These are phyloP conservation scores for Mucor indicus DNA, from an alignment of 371 early-diverging fungal species.

Conservation along the genomic window DNA sequence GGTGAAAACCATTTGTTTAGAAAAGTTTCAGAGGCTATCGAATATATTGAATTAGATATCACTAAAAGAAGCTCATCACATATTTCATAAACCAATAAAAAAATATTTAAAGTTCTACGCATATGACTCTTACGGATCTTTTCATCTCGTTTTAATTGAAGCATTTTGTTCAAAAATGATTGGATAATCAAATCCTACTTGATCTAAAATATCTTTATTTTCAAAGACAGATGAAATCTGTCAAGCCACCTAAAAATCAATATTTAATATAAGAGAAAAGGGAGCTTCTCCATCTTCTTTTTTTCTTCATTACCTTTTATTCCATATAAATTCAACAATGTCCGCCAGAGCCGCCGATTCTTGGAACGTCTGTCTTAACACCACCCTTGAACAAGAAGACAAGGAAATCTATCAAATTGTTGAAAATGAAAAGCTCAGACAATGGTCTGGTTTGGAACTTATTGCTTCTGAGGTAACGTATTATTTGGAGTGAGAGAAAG, in stretches of 20 bases:
- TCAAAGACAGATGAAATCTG: background rate
- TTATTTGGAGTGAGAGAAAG: background rate
- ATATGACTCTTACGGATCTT: too few relatives aligned
- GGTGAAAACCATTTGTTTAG: slow-evolving; percentile 66
- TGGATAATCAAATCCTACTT: slow-evolving; percentile 10
- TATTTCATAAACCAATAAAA: too few relatives aligned
- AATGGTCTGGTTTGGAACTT: slow-evolving; percentile 93
- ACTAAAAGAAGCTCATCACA: slow-evolving; percentile 15
- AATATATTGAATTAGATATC: slow-evolving; percentile 48
- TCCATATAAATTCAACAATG: slow-evolving; percentile 20
- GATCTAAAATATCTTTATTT: background rate
- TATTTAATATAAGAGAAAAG: slow-evolving; percentile 7
- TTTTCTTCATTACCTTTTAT: slow-evolving; percentile 7
- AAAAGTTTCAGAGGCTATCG: slow-evolving; percentile 63
- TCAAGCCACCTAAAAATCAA: slow-evolving; percentile 14
- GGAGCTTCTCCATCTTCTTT: background rate
- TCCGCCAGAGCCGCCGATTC: slow-evolving; percentile 41
- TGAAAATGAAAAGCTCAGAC: slow-evolving; percentile 96
- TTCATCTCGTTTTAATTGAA: too few relatives aligned
- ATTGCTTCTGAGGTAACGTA: slow-evolving; percentile 95
- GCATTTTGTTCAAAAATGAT: slow-evolving; percentile 16
- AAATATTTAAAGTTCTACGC: too few relatives aligned
- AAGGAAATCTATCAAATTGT: slow-evolving; percentile 92
- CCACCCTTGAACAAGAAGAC: slow-evolving; percentile 81
- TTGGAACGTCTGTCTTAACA: slow-evolving; percentile 75